Conservation (phyloP, 2,329 filamentous ascomycete species). For the Neoarthrinium moseri region DNA sequence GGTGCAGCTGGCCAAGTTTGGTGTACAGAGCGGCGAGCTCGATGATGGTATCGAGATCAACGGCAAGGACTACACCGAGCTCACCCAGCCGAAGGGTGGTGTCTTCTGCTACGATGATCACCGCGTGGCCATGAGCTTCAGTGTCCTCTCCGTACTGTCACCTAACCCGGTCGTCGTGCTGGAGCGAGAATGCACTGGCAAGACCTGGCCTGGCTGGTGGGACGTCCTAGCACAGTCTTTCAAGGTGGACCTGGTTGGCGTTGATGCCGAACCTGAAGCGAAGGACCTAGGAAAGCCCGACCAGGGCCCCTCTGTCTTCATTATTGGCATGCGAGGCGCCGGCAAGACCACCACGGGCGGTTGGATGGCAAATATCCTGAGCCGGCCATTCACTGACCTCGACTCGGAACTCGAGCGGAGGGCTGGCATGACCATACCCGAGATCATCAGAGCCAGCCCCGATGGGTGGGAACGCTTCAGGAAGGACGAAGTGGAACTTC, state of each 20-base stretch:
- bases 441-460: slow-evolving; percentile 69
- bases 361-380: slow-evolving; percentile 76
- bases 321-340: slow-evolving; percentile 96
- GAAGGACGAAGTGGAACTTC: slow-evolving; percentile 70
- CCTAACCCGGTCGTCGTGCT: slow-evolving; percentile 73
- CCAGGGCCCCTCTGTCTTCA: slow-evolving; percentile 72
- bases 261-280: slow-evolving; percentile 48
- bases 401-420: slow-evolving; percentile 81
- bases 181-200: slow-evolving; percentile 90
- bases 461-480: slow-evolving; percentile 88
- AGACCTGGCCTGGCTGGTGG: slow-evolving; percentile 99
- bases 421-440: slow-evolving; percentile 74
- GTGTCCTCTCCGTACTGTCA: slow-evolving; percentile 74
- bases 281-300: slow-evolving; percentile 34
- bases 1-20: slow-evolving; percentile 90
- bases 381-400: slow-evolving; percentile 79
- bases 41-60: slow-evolving; percentile 87
- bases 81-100: slow-evolving; percentile 59
- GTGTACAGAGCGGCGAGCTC: slow-evolving; percentile 79
- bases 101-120: slow-evolving; percentile 97
- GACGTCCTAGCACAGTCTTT: slow-evolving; percentile 81
- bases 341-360: slow-evolving; percentile 92
- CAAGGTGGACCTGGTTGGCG: slow-evolving; percentile 72
- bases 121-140: slow-evolving; percentile 97
- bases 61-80: slow-evolving; percentile 46